Evolutionary conservation across 345 rosid genomes (phyloP).

Genomic region (Populus ilicifolia): DNA sequence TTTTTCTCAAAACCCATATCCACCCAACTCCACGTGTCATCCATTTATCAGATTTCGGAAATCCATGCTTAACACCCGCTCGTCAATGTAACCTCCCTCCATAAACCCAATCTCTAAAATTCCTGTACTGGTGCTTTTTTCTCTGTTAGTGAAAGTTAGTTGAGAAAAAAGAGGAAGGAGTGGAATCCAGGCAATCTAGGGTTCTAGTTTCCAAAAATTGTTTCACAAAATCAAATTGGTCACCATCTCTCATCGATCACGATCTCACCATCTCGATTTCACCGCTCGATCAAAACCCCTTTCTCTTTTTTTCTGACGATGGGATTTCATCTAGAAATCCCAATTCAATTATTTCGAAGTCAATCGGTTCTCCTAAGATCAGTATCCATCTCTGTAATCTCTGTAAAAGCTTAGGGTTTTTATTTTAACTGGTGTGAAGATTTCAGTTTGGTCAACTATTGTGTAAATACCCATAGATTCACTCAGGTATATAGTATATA

Average conservation of each 20-base stretch:
- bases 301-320: background rate
- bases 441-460: background rate
- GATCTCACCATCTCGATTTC: background rate
- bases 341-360: background rate
- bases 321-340: conserved; percentile 15
- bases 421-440: background rate
- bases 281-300: background rate
- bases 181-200: conserved; percentile 16
- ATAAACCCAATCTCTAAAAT: background rate
- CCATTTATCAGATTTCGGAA: background rate
- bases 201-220: background rate
- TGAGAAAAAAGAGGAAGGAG: conserved; percentile 5
- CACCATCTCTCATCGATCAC: background rate
- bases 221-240: too few relatives aligned
- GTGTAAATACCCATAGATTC: background rate
- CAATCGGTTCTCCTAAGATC: background rate
- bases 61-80: background rate
- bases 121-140: background rate
- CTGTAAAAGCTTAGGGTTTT: background rate
- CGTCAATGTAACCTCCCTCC: conserved; percentile 2
- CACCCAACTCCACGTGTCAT: conserved; percentile 1
- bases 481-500: background rate
- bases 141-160: background rate
- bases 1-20: background rate
- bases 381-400: background rate